Percentiles rank a stretch among this genome's conserved stretches.
phyloP scores from a whole-genome alignment of 2,329 filamentous ascomycete genomes.

The Ophiognomonia clavigignenti-juglandacearum region DNA sequence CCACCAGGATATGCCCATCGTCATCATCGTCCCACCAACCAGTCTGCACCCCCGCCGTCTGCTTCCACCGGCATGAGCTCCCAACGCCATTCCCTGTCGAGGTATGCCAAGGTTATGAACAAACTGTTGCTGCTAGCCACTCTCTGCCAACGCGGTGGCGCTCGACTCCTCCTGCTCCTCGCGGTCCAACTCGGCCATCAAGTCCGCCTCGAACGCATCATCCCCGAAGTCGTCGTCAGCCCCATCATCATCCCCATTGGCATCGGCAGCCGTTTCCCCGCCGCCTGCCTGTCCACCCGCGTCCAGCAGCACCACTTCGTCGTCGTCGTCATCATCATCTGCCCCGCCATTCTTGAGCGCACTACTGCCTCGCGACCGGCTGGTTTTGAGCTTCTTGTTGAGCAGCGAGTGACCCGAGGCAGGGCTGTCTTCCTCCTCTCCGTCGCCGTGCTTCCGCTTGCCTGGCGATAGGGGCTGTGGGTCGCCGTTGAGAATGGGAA shows the following conservation, averaged over 20 bases:
- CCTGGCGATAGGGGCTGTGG: slow-evolving; percentile 5
- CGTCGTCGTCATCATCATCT: slow-evolving; percentile 23
- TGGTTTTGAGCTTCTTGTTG: slow-evolving; percentile 47
- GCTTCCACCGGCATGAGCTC: too few relatives aligned
- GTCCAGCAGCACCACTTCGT: slow-evolving; percentile 29
- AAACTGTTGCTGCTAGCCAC: slow-evolving; percentile 18
- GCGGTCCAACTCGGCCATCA: slow-evolving; percentile 55
- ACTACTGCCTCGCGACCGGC: slow-evolving; percentile 39
- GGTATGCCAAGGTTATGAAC: too few relatives aligned
- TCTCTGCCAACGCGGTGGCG: slow-evolving; percentile 15
- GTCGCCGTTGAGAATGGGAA: slow-evolving; percentile 11
- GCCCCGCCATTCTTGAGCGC: slow-evolving; percentile 25
- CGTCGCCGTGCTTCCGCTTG: slow-evolving; percentile 26
- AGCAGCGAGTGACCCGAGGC: slow-evolving; percentile 26
- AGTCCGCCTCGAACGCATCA: slow-evolving; percentile 57
- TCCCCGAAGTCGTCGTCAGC: slow-evolving; percentile 26
- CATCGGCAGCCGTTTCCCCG: slow-evolving; percentile 26
- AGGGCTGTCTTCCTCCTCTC: slow-evolving; percentile 15
- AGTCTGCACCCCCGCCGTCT: too few relatives aligned
- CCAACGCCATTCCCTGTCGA: too few relatives aligned
- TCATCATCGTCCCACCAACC: too few relatives aligned
- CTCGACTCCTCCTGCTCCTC: slow-evolving; percentile 29
- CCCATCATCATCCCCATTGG: slow-evolving; percentile 32
- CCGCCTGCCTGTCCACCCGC: slow-evolving; percentile 25
- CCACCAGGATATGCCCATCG: too few relatives aligned